These are phyloP conservation scores for Tulasnella sp. DNA, from an alignment of 768 basidiomycete genomes.

Conservation along the genomic window DNA sequence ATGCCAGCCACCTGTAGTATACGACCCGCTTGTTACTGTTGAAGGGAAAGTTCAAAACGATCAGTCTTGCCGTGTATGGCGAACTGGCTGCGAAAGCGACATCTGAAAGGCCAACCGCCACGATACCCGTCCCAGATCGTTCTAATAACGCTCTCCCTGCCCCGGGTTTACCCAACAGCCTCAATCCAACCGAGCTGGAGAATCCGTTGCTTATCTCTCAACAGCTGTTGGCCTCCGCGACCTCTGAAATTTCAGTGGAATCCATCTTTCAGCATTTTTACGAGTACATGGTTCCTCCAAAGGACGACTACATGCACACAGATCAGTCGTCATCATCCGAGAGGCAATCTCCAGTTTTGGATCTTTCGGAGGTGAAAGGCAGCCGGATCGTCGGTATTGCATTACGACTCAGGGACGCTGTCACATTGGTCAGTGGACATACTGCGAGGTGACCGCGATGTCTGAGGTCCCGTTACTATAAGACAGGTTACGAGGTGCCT, in stretches of 20 bases:
- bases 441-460: not conserved
- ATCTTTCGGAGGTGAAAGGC: not conserved
- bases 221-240: not conserved
- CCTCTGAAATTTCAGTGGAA: not conserved
- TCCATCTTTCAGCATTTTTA: not conserved
- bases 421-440: not conserved
- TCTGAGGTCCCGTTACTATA: not conserved
- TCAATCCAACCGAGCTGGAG: not conserved
- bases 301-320: not conserved
- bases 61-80: conserved; percentile 17
- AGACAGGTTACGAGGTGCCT: not conserved
- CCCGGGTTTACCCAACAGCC: not conserved
- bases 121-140: not conserved
- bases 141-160: not conserved
- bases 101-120: not conserved
- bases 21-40: conserved; percentile 16
- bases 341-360: not conserved
- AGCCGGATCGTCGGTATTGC: not conserved
- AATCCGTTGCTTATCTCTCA: not conserved
- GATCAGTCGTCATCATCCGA: not conserved
- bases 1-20: not conserved
- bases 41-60: conserved; percentile 8
- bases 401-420: not conserved
- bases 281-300: not conserved
- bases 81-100: not conserved